A percentile compares a stretch with the other conserved stretches of the same genome.
Conservation (phyloP, 768 basidiomycete genomes). For the Cystofilobasidium macerans region DNA sequence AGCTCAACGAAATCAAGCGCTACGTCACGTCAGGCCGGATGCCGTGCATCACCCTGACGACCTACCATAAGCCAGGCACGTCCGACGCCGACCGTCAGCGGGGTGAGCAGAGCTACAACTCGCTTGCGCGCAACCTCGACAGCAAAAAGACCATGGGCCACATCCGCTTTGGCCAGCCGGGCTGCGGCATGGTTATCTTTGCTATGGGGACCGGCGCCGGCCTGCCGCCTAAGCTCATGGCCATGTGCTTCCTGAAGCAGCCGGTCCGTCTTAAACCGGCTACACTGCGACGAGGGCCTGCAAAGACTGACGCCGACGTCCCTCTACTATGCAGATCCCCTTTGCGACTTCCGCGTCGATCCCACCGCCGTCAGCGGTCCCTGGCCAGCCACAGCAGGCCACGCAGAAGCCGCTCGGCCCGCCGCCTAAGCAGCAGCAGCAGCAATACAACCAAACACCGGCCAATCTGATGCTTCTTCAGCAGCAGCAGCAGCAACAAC, state of each 20-base stretch:
- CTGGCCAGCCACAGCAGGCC: conserved; percentile 4
- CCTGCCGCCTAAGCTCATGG: background rate
- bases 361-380: background rate
- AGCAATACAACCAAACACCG: background rate
- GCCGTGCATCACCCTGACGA: conserved; percentile 3
- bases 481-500: background rate
- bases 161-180: conserved; percentile 6
- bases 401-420: background rate
- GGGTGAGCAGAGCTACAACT: conserved; percentile 8
- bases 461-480: background rate
- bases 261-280: conserved; percentile 1
- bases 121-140: conserved; percentile 8
- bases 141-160: conserved; percentile 17
- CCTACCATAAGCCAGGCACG: background rate
- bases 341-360: background rate
- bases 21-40: conserved; percentile 9
- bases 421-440: conserved; percentile 1
- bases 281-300: no score
- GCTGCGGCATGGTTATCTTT: conserved; percentile 13
- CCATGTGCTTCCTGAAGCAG: conserved; percentile 7
- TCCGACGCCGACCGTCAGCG: background rate
- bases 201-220: background rate
- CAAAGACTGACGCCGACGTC: background rate
- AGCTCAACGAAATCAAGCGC: conserved; percentile 3
- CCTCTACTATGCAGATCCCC: background rate